These are phyloP conservation scores for Dillenia suffruticosa DNA, from an alignment of 164 flowering plant species.

Conservation along the genomic window DNA sequence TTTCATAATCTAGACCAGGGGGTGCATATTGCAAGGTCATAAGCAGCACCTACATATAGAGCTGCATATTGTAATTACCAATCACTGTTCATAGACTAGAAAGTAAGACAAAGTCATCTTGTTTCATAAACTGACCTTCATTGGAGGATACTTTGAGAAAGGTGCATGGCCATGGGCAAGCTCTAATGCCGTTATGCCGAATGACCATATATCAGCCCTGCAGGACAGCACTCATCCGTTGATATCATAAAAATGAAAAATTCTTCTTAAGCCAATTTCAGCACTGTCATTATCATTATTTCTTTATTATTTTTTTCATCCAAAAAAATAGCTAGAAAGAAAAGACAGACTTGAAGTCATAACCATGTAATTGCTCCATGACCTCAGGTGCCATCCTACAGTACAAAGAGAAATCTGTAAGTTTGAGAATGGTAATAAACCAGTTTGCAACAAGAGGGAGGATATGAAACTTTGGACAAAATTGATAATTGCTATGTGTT, in stretches of 20 bases:
- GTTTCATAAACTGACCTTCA: conserved; percentile 56
- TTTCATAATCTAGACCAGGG: conserved; percentile 83
- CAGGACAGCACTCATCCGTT: conserved; percentile 15
- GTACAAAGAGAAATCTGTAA: conserved; percentile 6
- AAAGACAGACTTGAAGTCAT: conserved; percentile 79
- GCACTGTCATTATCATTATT: no score
- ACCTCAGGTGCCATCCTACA: conserved; percentile 99
- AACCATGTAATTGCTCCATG: conserved; percentile 90
- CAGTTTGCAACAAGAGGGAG: neutral
- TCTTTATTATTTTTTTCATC: no score
- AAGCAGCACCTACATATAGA: conserved; percentile 63
- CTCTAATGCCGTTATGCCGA: conserved; percentile 97
- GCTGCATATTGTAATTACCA: neutral
- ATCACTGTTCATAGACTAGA: neutral
- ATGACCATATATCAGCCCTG: conserved; percentile 99
- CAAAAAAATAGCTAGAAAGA: neutral
- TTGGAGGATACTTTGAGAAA: conserved; percentile 96
- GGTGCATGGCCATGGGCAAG: conserved; percentile 99
- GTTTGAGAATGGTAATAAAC: neutral
- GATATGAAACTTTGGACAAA: no score
- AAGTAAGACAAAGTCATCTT: neutral
- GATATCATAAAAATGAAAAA: conserved; percentile 4
- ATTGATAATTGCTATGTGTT: no score
- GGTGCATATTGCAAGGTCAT: conserved; percentile 99
- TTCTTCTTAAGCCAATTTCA: neutral